These are phyloP conservation scores for Gaertneriomyces sp. DNA, from an alignment of 192 early-diverging fungal species.

Conservation along the genomic window DNA sequence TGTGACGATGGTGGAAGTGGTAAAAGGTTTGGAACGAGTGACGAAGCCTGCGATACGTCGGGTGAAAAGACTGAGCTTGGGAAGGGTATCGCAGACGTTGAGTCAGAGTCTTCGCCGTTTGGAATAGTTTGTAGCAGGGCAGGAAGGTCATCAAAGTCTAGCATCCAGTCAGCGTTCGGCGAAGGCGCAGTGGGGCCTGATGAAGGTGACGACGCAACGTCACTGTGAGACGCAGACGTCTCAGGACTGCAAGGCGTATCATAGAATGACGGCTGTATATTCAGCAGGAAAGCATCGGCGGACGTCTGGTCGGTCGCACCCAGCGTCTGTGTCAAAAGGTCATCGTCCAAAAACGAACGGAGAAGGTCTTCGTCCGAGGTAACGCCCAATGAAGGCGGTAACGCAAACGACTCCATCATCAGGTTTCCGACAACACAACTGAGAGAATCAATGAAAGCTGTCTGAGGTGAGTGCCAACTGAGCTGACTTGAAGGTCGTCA, in stretches of 20 bases:
- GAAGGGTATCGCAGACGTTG: neutral
- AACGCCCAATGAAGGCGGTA: neutral
- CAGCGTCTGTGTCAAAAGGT: slow-evolving; percentile 1
- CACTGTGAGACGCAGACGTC: neutral
- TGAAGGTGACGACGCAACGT: slow-evolving; percentile 7
- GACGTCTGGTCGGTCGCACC: neutral
- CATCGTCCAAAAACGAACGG: slow-evolving; percentile 27
- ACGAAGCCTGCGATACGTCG: neutral
- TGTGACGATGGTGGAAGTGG: slow-evolving; percentile 1
- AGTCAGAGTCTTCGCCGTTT: neutral
- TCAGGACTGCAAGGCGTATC: neutral
- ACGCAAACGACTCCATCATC: too few species aligned
- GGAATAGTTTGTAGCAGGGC: neutral
- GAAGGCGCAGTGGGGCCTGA: slow-evolving; percentile 15
- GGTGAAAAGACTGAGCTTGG: neutral
- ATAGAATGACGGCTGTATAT: neutral
- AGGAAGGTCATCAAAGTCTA: slow-evolving; percentile 15
- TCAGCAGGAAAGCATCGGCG: neutral
- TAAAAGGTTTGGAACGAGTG: neutral
- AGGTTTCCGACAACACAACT: too few species aligned
- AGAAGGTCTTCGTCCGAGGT: slow-evolving; percentile 29
- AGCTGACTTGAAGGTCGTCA: too few species aligned
- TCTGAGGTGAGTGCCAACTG: too few species aligned
- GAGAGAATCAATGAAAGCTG: too few species aligned
- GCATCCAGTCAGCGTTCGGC: slow-evolving; percentile 11